Base-by-base conservation (phyloP, 106 monocot species). In the Dendrobium officinale region DNA sequence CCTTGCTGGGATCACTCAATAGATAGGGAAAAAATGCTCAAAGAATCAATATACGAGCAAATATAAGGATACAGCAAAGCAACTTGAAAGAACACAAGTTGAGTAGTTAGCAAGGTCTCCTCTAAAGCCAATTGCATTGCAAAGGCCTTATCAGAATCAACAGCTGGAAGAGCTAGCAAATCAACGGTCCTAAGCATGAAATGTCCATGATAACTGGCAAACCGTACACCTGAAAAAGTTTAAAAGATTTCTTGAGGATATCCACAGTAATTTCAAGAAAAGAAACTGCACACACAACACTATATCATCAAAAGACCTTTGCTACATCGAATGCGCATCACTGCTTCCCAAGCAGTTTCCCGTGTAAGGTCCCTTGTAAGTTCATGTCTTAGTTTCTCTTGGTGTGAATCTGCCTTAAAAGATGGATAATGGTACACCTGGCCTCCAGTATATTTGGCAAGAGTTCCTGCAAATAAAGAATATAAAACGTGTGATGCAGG, bases 291-390 rank as follows among this genome's bases (percentile, higher is more conserved):
- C 72, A 80, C 19, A 76, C 41, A 77, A 17, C 41, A 77, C 10
- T 20, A 33, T 51, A 44, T 29, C 42, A 78, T 73, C 22, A 6
- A 55, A 42, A 33, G 20, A 99, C 99, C 99, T 95, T 93, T 95
- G 84, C 93, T 93, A 70, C 99, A 99, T 93, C 99, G 93, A 79
- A 99, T 87, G 37, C 95, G 92, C 92, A 99, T 91, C 61, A 99
- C 99, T 81, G 99, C 88, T 81, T 99, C 99, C 99, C 99, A 99
- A 43, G 95, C 95, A 86, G 93, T 99, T 80, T 95, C 95, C 81
- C 99, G 91, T 18, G 89, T 95, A 67, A 99, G 91, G 33, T 99
- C 86, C 81, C 99, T 92, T 41, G 90, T 80, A 76, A 99, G 79
- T 72, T 99, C 99, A 87, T 90, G 83, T 77, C 78, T 88, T 51